Conservation (phyloP, 176 grass and related monocot genomes). For the Phoenix roebelenii region DNA sequence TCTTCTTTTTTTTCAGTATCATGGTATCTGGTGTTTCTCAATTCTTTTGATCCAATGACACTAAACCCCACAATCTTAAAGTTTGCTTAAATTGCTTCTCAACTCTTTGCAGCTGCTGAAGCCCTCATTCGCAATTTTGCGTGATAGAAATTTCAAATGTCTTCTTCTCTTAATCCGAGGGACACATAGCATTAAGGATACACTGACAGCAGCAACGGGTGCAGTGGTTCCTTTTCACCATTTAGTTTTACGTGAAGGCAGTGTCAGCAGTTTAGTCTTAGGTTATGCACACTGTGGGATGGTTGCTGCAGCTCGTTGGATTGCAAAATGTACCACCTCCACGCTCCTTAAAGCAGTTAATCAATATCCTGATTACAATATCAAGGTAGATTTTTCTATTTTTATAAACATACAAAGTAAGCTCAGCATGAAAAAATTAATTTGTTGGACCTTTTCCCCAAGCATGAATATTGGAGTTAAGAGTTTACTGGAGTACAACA, state of each 20-base stretch:
- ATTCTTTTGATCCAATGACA: too few species aligned
- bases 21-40: too few species aligned
- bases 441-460: too few species aligned
- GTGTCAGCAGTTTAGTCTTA: conserved; percentile 30
- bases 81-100: conserved; percentile 8
- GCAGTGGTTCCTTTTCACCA: conserved; percentile 68
- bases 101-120: conserved; percentile 68
- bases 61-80: too few species aligned
- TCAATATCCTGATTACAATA: conserved; percentile 37
- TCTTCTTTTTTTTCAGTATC: too few species aligned
- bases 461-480: too few species aligned
- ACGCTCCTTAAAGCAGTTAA: conserved; percentile 32
- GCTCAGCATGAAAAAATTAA: too few species aligned
- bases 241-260: conserved; percentile 30
- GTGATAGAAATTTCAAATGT: conserved; percentile 49
- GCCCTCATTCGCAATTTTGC: conserved; percentile 71
- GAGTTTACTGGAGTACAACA: too few species aligned
- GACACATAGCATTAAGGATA: conserved; percentile 75
- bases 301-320: conserved; percentile 57
- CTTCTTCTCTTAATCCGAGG: conserved; percentile 92
- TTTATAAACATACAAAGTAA: background rate
- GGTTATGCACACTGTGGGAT: conserved; percentile 73
- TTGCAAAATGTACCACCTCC: conserved; percentile 49
- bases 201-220: conserved; percentile 73
- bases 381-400: conserved; percentile 38